Percentiles rank a stretch among this genome's conserved stretches.
Conservation (phyloP, 495 filamentous ascomycete genomes). For the Gamarada debralockiae region DNA sequence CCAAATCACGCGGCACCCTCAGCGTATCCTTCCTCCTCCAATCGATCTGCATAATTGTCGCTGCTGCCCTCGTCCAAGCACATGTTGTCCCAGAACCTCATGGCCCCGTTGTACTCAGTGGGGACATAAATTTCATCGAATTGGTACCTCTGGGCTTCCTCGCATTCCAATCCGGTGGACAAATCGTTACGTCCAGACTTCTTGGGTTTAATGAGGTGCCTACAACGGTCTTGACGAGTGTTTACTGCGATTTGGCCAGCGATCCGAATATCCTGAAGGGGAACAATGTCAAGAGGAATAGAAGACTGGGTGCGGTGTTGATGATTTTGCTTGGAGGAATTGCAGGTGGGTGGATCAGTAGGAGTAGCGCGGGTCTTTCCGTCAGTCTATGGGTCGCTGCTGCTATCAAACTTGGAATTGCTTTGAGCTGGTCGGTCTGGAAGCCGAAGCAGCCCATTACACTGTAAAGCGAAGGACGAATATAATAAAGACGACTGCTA, state of each 20-base stretch:
- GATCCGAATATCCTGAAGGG: conserved; percentile 48
- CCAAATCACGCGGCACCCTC: conserved; percentile 47
- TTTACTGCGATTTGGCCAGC: conserved; percentile 64
- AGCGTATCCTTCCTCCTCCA: conserved; percentile 56
- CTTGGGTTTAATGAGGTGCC: conserved; percentile 68
- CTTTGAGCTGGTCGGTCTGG: conserved; percentile 21
- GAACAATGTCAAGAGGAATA: conserved; percentile 60
- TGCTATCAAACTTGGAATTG: conserved; percentile 45
- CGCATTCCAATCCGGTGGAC: conserved; percentile 67
- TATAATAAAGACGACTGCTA: too few relatives aligned
- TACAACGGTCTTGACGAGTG: conserved; percentile 67
- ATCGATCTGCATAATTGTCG: conserved; percentile 48
- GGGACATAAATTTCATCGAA: conserved; percentile 30
- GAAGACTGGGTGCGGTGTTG: conserved; percentile 53
- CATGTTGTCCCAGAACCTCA: conserved; percentile 37
- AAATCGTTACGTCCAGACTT: conserved; percentile 60
- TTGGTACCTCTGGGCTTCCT: conserved; percentile 59
- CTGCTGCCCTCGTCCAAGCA: conserved; percentile 53
- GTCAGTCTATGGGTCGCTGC: conserved; percentile 57
- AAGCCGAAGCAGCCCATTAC: conserved; percentile 12
- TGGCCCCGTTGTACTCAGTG: conserved; percentile 23
- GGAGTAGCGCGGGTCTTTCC: conserved; percentile 49
- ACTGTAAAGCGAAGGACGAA: not conserved
- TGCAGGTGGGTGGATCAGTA: conserved; percentile 58
- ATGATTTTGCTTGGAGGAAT: conserved; percentile 58